Conservation (phyloP, 306 rosid genomes). For the Leucaena leucocephala region DNA sequence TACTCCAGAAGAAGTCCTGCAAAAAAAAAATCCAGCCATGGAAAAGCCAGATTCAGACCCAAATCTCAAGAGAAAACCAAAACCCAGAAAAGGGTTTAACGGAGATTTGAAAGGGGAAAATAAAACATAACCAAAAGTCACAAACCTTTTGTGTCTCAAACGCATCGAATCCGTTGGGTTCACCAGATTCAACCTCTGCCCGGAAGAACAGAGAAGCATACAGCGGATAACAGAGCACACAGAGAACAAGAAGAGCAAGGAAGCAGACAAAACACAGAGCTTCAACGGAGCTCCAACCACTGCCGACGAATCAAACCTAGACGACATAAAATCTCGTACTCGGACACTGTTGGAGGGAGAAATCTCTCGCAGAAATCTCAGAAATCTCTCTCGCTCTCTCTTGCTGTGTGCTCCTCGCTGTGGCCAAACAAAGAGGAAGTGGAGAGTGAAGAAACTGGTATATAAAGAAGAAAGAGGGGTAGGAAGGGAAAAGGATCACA, state of each 20-base stretch:
- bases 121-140: background rate
- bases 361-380: background rate
- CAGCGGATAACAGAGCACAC: constrained; percentile 33
- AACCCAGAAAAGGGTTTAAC: background rate
- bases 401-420: constrained; percentile 1
- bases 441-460: background rate
- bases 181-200: constrained; percentile 49
- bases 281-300: constrained; percentile 67
- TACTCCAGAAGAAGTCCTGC: constrained; percentile 72
- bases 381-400: background rate
- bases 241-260: constrained; percentile 5
- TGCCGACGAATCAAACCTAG: constrained; percentile 58
- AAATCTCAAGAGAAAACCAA: background rate
- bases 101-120: background rate
- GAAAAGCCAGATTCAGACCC: background rate
- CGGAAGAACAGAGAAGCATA: constrained; percentile 47
- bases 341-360: constrained; percentile 31
- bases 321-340: constrained; percentile 64
- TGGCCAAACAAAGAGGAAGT: constrained; percentile 9
- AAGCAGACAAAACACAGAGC: constrained; percentile 50
- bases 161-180: constrained; percentile 65
- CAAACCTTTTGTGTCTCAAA: constrained; percentile 68
- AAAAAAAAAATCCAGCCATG: constrained; percentile 17
- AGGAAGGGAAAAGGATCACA: constrained; percentile 40
- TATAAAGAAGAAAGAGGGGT: background rate